Conservation (phyloP, 495 filamentous ascomycete genomes). For the Trichoderma gamsii region DNA sequence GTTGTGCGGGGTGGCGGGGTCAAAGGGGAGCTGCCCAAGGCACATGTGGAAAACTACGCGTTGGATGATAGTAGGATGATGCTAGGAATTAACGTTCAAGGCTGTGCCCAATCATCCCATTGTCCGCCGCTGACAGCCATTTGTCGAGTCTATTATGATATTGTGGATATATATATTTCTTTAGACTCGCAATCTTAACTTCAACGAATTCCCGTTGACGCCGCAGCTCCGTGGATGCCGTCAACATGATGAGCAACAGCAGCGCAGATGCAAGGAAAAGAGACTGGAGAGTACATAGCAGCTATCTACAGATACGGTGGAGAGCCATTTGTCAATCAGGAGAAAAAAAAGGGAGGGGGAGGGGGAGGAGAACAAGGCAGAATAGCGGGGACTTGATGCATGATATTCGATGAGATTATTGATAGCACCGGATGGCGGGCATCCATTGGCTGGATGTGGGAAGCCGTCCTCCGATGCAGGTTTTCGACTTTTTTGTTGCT, state of each 20-base stretch:
- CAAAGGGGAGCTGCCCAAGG: background rate
- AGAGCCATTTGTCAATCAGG: background rate
- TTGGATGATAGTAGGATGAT: background rate
- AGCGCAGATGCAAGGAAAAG: too few relatives aligned
- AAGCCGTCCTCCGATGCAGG: background rate
- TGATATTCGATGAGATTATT: too few relatives aligned
- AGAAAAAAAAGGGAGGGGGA: background rate
- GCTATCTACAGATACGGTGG: too few relatives aligned
- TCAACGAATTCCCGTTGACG: too few relatives aligned
- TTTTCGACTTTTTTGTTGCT: background rate
- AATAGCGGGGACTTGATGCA: background rate
- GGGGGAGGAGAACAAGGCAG: background rate
- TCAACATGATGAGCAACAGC: too few relatives aligned
- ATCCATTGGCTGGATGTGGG: too few relatives aligned
- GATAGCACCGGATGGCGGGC: too few relatives aligned
- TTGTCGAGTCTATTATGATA: background rate
- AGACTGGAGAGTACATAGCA: too few relatives aligned
- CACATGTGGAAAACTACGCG: background rate
- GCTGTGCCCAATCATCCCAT: background rate
- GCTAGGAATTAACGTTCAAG: background rate
- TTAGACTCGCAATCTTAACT: too few relatives aligned
- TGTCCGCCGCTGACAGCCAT: background rate
- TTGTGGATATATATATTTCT: too few relatives aligned
- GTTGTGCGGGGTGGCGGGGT: conserved; percentile 12
- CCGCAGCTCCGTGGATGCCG: too few relatives aligned